Base-by-base conservation (phyloP, 495 filamentous ascomycete species). In the Aspergillus sparsus region DNA sequence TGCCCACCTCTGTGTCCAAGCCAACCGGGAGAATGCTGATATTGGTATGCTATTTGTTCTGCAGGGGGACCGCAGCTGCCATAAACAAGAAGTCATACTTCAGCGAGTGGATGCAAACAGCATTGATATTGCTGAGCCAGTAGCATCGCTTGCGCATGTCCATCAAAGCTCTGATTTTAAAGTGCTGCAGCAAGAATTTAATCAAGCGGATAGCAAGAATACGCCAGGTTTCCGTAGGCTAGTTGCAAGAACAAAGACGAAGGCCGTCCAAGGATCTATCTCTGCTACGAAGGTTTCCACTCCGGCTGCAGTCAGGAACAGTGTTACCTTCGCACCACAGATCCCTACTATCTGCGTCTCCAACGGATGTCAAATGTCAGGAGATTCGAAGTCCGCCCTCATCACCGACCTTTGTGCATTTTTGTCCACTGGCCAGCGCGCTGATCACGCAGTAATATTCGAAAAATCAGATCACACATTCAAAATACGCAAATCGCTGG, bases 21-120 rank as follows among this genome's bases (percentile, higher is more conserved):
- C 32, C 16, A 7, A 21, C 2, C 11, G 8, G 5, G 35, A 51
- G 35, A 15, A 5, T 11, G 9, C 32, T 11, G 32, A 32, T 35
- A 8, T 51, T 21, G 35, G 7, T 32, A 51, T 51, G n/a, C 49
- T 51, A 2, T 51, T 51, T n/a, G 31, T 51, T 35, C 21, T 51
- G 9, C 21, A 32, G n/a, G 31, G 49, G 3, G 49, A 51, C 49
- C 2, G 6, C 31, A 11, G 13, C 15, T 51, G 49, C 5, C 32
- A 34, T 9, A 51, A 51, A 32, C 49, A 51, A 13, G 27, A 51
- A 13, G 49, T 34, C 5, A 10, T 51, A 11, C 27, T 51, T 10
- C 49, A 51, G 8, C 49, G 36, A 6, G 36, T 39, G 12, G 36
- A 12, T 12, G 36, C 18, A 34, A 21, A 51, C 4, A 15, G 13